Base-by-base conservation (phyloP, 306 rosid species). In the Nissolia schottii region DNA sequence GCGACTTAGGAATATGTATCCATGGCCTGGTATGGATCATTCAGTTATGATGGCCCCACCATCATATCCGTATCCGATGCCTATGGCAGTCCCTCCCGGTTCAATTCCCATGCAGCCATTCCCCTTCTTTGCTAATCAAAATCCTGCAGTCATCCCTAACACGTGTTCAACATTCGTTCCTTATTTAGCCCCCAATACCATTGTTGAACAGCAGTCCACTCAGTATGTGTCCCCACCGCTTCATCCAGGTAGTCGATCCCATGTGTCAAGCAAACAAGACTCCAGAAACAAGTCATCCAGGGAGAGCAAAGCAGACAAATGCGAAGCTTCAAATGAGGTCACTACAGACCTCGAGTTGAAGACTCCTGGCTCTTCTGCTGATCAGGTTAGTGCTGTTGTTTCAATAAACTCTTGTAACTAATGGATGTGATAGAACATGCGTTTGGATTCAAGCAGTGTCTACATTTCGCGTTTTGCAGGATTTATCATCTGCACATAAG, bases 11-110 rank as follows among this genome's bases (percentile, higher is more conserved):
- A 87, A 85, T 40, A 78, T 86, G 89, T 84, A 63, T 76, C 99
- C 97, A 15, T 95, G 99, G 99, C 61, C 86, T 63, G 78, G 89
- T 46, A 85, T 89, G 81, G 99, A 95, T 79, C 97, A 87, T 77
- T 82, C 96, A 8, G 82, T 89, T 38, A 79, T 91, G 55, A 82
- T 86, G 87, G 93, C 86, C 74, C 96, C 90, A 11, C 87, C 96
- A 8, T 78, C 92, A 76, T 89, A 88, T 69, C 87, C 97, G 0
- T 95, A 86, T 78, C 87, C 99, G 38, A 59, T 87, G 78, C 89
- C 90, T n/a, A 71, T 93, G 71, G 68, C 91, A 8, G 84, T 93
- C 66, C 87, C 98, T 64, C 83, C 92, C 0, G 93, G 90, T 45
- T 38, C 97, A 7, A 86, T 93, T 79, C 82, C 93, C 60, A 74